phyloP scores from a whole-genome alignment of 495 filamentous ascomycete genomes.

The Aspergillus sclerotiicarbonarius region DNA sequence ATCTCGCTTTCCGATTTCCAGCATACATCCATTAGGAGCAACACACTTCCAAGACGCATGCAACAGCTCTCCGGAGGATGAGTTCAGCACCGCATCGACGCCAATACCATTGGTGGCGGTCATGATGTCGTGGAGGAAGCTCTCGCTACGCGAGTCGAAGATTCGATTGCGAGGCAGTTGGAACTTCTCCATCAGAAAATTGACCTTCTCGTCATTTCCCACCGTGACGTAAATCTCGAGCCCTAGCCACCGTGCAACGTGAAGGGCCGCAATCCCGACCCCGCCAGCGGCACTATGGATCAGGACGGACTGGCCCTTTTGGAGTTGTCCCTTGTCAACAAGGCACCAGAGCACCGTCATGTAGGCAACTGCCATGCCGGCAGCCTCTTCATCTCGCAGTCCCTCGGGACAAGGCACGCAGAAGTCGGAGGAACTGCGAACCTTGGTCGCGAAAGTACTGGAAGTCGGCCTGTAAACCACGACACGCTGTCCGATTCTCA shows the following conservation, averaged over 20 bases:
- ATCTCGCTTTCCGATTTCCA: conserved; percentile 44
- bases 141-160: conserved; percentile 46
- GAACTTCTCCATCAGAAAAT: conserved; percentile 29
- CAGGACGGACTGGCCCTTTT: conserved; percentile 24
- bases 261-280: conserved; percentile 20
- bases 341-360: conserved; percentile 40
- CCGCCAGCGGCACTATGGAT: conserved; percentile 26
- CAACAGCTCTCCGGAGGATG: conserved; percentile 46
- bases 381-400: conserved; percentile 29
- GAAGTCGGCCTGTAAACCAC: no score
- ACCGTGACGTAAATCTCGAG: conserved; percentile 39
- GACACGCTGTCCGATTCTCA: no score
- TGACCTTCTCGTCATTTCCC: conserved; percentile 36
- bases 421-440: no score
- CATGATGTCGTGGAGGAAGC: conserved; percentile 45
- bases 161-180: conserved; percentile 41
- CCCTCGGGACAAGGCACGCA: no score
- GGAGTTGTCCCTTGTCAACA: conserved; percentile 19
- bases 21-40: conserved; percentile 47
- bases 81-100: conserved; percentile 52
- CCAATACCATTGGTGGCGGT: conserved; percentile 46
- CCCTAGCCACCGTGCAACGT: conserved; percentile 11
- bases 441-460: no score
- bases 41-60: conserved; percentile 53
- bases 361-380: conserved; percentile 41